Percentiles rank a stretch among this genome's conserved stretches.
Evolutionary conservation across 2,329 filamentous ascomycete species (phyloP).

Genomic region (Fusarium cyanostomum): DNA sequence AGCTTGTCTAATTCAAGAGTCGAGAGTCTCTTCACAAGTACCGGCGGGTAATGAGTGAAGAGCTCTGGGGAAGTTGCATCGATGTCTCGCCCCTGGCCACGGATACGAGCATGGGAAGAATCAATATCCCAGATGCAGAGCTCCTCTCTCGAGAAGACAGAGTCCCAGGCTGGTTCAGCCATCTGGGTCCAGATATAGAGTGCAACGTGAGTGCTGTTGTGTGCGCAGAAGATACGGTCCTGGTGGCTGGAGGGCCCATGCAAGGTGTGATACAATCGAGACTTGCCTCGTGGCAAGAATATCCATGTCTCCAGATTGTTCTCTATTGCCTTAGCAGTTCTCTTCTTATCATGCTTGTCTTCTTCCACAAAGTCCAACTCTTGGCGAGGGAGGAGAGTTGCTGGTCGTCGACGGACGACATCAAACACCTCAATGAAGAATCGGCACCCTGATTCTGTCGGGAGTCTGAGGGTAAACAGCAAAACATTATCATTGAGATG

Average conservation of each 20-base stretch:
- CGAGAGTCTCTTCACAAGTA: conserved; percentile 46
- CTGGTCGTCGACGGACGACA: conserved; percentile 44
- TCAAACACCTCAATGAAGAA: conserved; percentile 70
- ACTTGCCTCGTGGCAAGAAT: conserved; percentile 51
- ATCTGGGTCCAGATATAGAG: conserved; percentile 67
- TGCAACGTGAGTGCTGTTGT: conserved; percentile 67
- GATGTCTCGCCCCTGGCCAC: conserved; percentile 21
- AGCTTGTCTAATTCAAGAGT: conserved; percentile 63
- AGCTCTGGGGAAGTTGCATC: neutral
- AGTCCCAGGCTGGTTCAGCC: conserved; percentile 63
- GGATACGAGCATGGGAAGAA: conserved; percentile 43
- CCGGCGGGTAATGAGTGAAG: no score
- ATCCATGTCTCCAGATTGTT: neutral
- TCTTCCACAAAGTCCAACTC: neutral
- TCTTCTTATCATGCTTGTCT: neutral
- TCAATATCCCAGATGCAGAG: conserved; percentile 69
- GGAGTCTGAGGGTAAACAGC: conserved; percentile 65
- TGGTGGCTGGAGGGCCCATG: conserved; percentile 63
- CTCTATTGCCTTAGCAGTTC: neutral
- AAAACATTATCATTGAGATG: conserved; percentile 64
- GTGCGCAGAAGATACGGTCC: conserved; percentile 70
- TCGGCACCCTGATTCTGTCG: conserved; percentile 59
- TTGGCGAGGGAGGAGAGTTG: conserved; percentile 4
- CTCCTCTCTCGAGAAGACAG: conserved; percentile 66
- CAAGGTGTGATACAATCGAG: conserved; percentile 64